Evolutionary conservation across 345 rosid species (phyloP).

Genomic region (Lepidium aucheri): DNA sequence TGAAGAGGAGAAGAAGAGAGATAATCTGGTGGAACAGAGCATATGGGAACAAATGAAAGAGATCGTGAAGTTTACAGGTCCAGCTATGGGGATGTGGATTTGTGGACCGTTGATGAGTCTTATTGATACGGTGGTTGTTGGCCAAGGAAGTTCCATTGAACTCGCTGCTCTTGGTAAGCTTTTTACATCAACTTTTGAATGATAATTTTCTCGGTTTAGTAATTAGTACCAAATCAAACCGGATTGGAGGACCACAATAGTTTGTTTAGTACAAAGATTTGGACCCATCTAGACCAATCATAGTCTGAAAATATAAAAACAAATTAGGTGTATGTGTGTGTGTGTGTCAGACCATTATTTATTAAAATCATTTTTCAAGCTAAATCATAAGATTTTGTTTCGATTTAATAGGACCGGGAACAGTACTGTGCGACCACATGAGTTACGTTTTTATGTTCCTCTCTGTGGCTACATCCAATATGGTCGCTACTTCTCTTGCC

Average conservation of each 20-base stretch:
- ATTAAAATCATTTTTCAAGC: not conserved
- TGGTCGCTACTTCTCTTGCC: slow-evolving; percentile 93
- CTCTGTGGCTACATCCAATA: slow-evolving; percentile 82
- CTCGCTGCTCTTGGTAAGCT: slow-evolving; percentile 83
- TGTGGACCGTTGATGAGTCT: slow-evolving; percentile 98
- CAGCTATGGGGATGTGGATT: slow-evolving; percentile 85
- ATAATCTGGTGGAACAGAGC: slow-evolving; percentile 42
- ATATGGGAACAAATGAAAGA: slow-evolving; percentile 77
- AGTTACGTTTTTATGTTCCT: slow-evolving; percentile 82
- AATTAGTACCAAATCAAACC: not conserved
- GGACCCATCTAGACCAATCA: not conserved
- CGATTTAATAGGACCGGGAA: slow-evolving; percentile 72
- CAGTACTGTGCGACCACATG: slow-evolving; percentile 71
- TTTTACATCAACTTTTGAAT: not conserved
- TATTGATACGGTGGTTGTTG: slow-evolving; percentile 79
- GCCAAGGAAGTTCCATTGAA: slow-evolving; percentile 84
- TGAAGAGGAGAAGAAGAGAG: slow-evolving; percentile 11
- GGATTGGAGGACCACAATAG: not conserved
- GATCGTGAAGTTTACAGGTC: slow-evolving; percentile 77
- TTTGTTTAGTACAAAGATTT: not conserved
- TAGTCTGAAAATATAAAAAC: not conserved
- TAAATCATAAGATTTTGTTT: not conserved
- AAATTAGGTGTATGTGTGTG: no score
- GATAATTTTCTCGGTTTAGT: not conserved
- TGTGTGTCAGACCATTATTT: not conserved